These are phyloP conservation scores for Botrytis cinerea DNA, from an alignment of 2,329 filamentous ascomycete species.

Conservation along the genomic window DNA sequence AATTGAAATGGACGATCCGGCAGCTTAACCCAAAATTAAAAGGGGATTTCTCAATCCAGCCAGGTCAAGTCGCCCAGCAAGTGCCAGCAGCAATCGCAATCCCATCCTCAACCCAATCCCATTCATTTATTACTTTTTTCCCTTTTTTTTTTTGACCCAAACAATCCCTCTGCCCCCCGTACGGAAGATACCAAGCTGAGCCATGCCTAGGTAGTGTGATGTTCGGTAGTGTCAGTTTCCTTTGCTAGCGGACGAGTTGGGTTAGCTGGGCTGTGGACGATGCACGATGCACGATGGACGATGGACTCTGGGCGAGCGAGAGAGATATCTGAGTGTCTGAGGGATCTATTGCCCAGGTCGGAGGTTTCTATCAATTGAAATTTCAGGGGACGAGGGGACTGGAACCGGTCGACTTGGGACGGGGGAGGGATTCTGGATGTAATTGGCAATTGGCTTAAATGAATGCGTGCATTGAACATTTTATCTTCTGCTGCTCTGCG, in stretches of 20 bases:
- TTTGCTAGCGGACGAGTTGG: not conserved
- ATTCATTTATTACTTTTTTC: not conserved
- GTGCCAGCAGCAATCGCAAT: not conserved
- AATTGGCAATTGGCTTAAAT: not conserved
- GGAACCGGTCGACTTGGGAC: not conserved
- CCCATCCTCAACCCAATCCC: not conserved
- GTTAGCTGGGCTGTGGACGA: no score
- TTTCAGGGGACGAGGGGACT: conserved; percentile 1
- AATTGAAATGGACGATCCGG: not conserved
- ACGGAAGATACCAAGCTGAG: not conserved
- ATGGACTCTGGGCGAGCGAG: no score
- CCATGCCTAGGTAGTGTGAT: not conserved
- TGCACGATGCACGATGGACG: no score
- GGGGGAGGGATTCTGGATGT: no score
- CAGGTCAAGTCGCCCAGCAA: not conserved
- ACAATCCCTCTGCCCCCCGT: not conserved
- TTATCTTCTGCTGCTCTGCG: not conserved
- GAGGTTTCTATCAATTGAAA: conserved; percentile 2
- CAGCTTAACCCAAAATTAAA: not conserved
- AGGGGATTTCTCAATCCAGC: not conserved
- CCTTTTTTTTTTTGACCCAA: not conserved
- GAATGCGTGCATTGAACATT: not conserved
- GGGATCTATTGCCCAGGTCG: not conserved
- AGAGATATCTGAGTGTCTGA: not conserved
- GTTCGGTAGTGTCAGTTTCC: not conserved